Conservation (phyloP, 2,329 filamentous ascomycete genomes). For the Ophiocordyceps australis region DNA sequence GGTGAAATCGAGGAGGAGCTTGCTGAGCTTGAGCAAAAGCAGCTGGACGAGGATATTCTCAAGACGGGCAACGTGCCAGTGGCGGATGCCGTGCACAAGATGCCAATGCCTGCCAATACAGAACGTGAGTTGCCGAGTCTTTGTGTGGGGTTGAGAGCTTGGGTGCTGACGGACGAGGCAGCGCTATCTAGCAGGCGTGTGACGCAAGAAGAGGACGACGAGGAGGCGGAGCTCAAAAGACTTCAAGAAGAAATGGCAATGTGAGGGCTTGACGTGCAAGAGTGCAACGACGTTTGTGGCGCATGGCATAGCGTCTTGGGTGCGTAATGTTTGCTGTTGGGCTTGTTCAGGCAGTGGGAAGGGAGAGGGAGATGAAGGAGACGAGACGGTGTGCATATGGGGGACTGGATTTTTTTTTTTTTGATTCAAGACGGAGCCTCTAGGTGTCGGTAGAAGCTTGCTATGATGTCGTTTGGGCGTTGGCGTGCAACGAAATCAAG, state of each 20-base stretch:
- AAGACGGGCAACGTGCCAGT: constrained; percentile 75
- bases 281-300: no score
- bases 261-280: no score
- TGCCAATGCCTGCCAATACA: constrained; percentile 58
- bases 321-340: no score
- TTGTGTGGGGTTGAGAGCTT: background rate
- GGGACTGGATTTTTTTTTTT: no score
- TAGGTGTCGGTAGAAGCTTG: no score
- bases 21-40: constrained; percentile 75
- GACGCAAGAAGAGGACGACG: constrained; percentile 65
- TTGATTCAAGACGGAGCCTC: no score
- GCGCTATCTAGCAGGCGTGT: constrained; percentile 17
- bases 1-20: constrained; percentile 73
- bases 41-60: constrained; percentile 85
- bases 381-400: no score
- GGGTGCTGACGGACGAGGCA: constrained; percentile 5
- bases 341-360: no score
- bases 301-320: no score
- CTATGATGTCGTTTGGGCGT: no score
- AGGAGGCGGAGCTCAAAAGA: constrained; percentile 85
- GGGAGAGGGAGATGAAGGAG: no score
- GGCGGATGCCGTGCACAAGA: constrained; percentile 53
- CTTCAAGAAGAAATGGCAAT: constrained; percentile 96
- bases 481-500: no score
- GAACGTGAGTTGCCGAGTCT: constrained; percentile 43